Conservation (phyloP, 495 filamentous ascomycete genomes). For the Bacidia rubella region DNA sequence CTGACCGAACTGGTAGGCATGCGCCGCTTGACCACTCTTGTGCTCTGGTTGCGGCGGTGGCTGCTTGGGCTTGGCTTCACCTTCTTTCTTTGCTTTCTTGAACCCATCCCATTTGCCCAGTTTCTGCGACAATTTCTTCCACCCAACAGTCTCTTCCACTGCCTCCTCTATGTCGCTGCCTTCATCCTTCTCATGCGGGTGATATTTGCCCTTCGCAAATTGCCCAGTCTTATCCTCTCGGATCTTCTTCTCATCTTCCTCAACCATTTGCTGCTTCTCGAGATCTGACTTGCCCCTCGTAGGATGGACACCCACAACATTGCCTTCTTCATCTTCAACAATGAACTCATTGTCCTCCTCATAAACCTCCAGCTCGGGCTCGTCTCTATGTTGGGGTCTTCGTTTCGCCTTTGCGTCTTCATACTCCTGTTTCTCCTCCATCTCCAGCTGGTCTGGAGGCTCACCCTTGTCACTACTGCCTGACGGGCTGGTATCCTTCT, state of each 20-base stretch:
- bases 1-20: constrained; percentile 90
- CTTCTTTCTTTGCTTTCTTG: constrained; percentile 22
- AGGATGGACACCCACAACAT: constrained; percentile 52
- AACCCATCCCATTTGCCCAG: constrained; percentile 31
- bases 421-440: constrained; percentile 17
- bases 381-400: constrained; percentile 22
- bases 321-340: constrained; percentile 77
- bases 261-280: constrained; percentile 38
- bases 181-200: constrained; percentile 33
- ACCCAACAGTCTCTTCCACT: constrained; percentile 21
- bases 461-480: constrained; percentile 11
- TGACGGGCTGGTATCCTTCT: constrained; percentile 18
- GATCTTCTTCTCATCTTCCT: constrained; percentile 46
- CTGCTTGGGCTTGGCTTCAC: constrained; percentile 8
- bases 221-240: constrained; percentile 38
- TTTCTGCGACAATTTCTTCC: constrained; percentile 21
- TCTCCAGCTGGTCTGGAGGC: constrained; percentile 15
- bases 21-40: constrained; percentile 46
- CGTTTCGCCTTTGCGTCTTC: constrained; percentile 23
- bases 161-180: constrained; percentile 31
- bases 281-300: constrained; percentile 28
- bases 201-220: constrained; percentile 26
- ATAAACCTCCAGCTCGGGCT: constrained; percentile 48
- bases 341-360: constrained; percentile 74
- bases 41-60: constrained; percentile 21